These are phyloP conservation scores for Pyricularia grisea DNA, from an alignment of 2,329 filamentous ascomycete genomes.

Conservation along the genomic window DNA sequence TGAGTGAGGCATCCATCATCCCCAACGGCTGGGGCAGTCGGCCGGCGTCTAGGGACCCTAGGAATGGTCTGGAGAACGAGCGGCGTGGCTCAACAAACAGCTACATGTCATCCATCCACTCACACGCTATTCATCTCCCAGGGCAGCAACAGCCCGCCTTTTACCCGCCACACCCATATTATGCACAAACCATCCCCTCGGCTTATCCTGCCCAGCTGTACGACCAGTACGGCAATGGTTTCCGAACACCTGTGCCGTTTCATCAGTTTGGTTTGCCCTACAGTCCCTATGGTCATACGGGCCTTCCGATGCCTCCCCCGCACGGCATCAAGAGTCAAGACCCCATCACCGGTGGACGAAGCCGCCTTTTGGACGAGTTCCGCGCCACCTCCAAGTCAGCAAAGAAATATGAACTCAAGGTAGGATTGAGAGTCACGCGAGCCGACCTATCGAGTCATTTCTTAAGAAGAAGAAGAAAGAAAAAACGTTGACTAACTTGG, in stretches of 20 bases:
- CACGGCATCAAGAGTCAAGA: constrained; percentile 44
- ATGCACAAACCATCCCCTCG: background rate
- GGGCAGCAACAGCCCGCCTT: constrained; percentile 1
- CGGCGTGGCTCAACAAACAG: background rate
- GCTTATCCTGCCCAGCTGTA: constrained; percentile 25
- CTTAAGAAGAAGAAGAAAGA: too few species aligned
- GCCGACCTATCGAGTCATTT: background rate
- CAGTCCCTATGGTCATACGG: constrained; percentile 14
- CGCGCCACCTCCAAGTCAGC: constrained; percentile 63
- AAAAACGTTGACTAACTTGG: constrained; percentile 6
- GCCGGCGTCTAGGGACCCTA: constrained; percentile 22
- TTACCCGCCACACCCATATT: constrained; percentile 1
- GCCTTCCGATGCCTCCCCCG: constrained; percentile 19
- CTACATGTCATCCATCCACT: background rate
- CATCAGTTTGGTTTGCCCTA: constrained; percentile 19
- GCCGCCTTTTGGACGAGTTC: constrained; percentile 71
- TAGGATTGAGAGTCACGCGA: constrained; percentile 18
- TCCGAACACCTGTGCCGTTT: constrained; percentile 22
- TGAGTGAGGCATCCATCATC: constrained; percentile 18
- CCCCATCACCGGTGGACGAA: constrained; percentile 52
- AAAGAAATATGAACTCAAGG: constrained; percentile 70
- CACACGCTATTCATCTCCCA: background rate
- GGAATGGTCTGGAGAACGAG: constrained; percentile 9
- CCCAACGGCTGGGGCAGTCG: constrained; percentile 26
- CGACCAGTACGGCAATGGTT: constrained; percentile 25